phyloP scores from a whole-genome alignment of 495 filamentous ascomycete genomes.

The Hypoxylon lenormandii region DNA sequence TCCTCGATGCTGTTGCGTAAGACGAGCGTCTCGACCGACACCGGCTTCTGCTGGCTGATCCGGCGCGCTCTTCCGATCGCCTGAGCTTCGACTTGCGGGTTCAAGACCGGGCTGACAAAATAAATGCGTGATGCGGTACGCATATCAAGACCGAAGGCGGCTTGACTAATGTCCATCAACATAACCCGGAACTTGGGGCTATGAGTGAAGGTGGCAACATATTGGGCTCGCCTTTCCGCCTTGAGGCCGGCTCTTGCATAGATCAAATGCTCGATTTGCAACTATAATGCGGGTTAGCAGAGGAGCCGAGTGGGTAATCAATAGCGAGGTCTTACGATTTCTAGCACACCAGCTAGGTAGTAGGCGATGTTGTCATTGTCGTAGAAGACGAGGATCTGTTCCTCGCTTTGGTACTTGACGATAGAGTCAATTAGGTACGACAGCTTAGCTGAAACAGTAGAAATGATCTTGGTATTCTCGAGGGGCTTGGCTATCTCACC shows the following conservation, averaged over 20 bases:
- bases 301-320: background rate
- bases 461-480: slow-evolving; percentile 72
- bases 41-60: slow-evolving; percentile 83
- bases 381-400: slow-evolving; percentile 95
- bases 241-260: slow-evolving; percentile 77
- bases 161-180: slow-evolving; percentile 88
- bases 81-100: slow-evolving; percentile 87
- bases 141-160: slow-evolving; percentile 88
- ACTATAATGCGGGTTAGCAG: slow-evolving; percentile 48
- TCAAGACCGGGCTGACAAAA: slow-evolving; percentile 89
- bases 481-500: slow-evolving; percentile 63
- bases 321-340: slow-evolving; percentile 61
- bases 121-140: slow-evolving; percentile 85
- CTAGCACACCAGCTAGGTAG: slow-evolving; percentile 84
- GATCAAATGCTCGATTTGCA: slow-evolving; percentile 81
- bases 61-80: slow-evolving; percentile 91
- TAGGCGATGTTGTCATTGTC: slow-evolving; percentile 85
- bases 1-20: slow-evolving; percentile 87
- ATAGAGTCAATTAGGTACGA: slow-evolving; percentile 84
- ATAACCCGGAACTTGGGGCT: slow-evolving; percentile 73
- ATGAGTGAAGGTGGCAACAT: slow-evolving; percentile 81
- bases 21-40: slow-evolving; percentile 88
- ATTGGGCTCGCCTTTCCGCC: slow-evolving; percentile 70
- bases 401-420: slow-evolving; percentile 70
- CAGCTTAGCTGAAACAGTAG: slow-evolving; percentile 86